These are phyloP conservation scores for Yueomyces sp. DNA, from an alignment of 805 yeast species.

Conservation along the genomic window DNA sequence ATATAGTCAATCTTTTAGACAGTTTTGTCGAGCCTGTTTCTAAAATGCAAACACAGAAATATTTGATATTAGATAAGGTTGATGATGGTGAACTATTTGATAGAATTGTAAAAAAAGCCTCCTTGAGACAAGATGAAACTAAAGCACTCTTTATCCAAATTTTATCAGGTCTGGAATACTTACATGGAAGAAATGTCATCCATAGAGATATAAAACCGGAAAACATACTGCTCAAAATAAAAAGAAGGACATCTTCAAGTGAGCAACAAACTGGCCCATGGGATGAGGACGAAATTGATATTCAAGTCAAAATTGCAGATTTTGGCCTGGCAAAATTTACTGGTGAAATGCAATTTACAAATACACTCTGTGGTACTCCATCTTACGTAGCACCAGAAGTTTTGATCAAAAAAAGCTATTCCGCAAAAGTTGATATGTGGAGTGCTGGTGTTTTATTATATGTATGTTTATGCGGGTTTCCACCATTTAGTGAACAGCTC, in stretches of 20 bases:
- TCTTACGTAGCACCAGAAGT: slow-evolving; percentile 83
- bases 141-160: slow-evolving; percentile 52
- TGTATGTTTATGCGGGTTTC: slow-evolving; percentile 73
- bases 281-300: slow-evolving; percentile 42
- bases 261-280: slow-evolving; percentile 28
- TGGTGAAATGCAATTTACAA: slow-evolving; percentile 62
- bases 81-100: slow-evolving; percentile 68
- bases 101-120: slow-evolving; percentile 52
- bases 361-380: slow-evolving; percentile 76
- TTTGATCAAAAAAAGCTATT: slow-evolving; percentile 39
- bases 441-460: slow-evolving; percentile 67
- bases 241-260: slow-evolving; percentile 25
- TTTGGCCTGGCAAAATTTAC: slow-evolving; percentile 55
- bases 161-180: slow-evolving; percentile 46
- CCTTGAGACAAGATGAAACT: slow-evolving; percentile 48
- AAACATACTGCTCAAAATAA: slow-evolving; percentile 43
- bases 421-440: slow-evolving; percentile 71
- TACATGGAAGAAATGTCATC: slow-evolving; percentile 58
- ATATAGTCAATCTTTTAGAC: slow-evolving; percentile 53
- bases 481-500: slow-evolving; percentile 72
- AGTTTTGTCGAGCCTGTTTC: slow-evolving; percentile 43
- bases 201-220: slow-evolving; percentile 77
- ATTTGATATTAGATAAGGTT: slow-evolving; percentile 58
- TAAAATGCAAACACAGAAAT: slow-evolving; percentile 31
- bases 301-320: slow-evolving; percentile 67